phyloP scores from a whole-genome alignment of 371 early-diverging fungal genomes.

The Umbelopsis sp. region DNA sequence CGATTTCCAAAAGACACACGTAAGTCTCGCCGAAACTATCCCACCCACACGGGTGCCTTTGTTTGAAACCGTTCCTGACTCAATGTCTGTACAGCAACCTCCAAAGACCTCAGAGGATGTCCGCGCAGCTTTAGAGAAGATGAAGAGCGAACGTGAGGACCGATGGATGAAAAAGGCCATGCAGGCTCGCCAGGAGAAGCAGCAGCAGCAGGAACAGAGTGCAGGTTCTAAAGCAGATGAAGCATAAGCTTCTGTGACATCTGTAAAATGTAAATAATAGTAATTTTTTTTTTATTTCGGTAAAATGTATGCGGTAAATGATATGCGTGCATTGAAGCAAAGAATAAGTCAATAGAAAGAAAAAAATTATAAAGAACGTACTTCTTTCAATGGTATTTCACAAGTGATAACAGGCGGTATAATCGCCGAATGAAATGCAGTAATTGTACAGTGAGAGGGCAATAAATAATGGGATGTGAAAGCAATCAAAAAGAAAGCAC shows the following conservation, averaged over 20 bases:
- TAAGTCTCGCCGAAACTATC: slow-evolving; percentile 19
- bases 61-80: background rate
- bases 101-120: slow-evolving; percentile 53
- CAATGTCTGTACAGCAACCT: slow-evolving; percentile 37
- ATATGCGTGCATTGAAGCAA: too few species aligned
- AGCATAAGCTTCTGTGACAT: background rate
- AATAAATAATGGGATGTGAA: background rate
- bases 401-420: background rate
- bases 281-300: too few species aligned
- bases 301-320: too few species aligned
- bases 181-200: slow-evolving; percentile 20
- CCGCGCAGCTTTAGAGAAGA: slow-evolving; percentile 36
- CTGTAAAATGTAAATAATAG: background rate
- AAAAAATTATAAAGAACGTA: too few species aligned
- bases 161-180: slow-evolving; percentile 46
- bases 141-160: slow-evolving; percentile 51
- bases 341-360: too few species aligned
- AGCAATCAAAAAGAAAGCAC: background rate
- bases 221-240: background rate
- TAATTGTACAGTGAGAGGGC: slow-evolving; percentile 6
- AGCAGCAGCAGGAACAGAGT: background rate
- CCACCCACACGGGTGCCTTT: too few species aligned
- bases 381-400: too few species aligned
- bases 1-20: slow-evolving; percentile 46
- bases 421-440: background rate